Evolutionary conservation across 2,329 filamentous ascomycete species (phyloP).

Genomic region (Colletotrichum chrysophilum): DNA sequence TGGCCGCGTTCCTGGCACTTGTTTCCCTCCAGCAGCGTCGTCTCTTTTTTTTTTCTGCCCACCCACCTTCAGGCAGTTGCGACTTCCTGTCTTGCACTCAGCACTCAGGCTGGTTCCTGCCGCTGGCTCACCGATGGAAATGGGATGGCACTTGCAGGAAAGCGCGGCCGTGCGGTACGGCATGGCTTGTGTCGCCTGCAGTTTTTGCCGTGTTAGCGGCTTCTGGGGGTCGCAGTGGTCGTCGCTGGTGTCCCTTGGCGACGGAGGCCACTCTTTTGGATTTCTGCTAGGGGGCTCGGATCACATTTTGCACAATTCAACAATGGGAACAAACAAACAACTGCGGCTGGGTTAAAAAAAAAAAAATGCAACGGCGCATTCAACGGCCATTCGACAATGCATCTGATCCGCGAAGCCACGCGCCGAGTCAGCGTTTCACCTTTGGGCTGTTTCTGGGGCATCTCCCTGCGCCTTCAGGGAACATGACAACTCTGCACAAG

Average conservation of each 20-base stretch:
- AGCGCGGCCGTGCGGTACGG: background rate
- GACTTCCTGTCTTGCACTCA: background rate
- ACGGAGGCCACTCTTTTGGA: background rate
- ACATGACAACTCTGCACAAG: background rate
- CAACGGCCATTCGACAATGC: conserved; percentile 12
- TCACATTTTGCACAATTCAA: conserved; percentile 8
- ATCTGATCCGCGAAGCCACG: background rate
- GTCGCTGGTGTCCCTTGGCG: background rate
- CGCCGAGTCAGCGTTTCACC: conserved; percentile 18
- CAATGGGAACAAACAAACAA: background rate
- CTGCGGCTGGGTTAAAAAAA: background rate
- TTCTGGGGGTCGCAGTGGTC: background rate
- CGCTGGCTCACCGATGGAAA: background rate
- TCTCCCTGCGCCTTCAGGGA: background rate
- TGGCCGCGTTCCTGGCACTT: background rate
- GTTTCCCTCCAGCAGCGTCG: background rate
- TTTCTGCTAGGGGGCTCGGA: background rate
- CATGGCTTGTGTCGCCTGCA: background rate
- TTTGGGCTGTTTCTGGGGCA: background rate
- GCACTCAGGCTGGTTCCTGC: background rate
- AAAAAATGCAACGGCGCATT: background rate
- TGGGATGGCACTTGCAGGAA: background rate
- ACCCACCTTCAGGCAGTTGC: background rate
- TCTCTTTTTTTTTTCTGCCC: background rate
- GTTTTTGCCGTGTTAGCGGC: conserved; percentile 11